Base-by-base conservation (phyloP, 345 rosid genomes). In the Eucalyptus pauciflora region DNA sequence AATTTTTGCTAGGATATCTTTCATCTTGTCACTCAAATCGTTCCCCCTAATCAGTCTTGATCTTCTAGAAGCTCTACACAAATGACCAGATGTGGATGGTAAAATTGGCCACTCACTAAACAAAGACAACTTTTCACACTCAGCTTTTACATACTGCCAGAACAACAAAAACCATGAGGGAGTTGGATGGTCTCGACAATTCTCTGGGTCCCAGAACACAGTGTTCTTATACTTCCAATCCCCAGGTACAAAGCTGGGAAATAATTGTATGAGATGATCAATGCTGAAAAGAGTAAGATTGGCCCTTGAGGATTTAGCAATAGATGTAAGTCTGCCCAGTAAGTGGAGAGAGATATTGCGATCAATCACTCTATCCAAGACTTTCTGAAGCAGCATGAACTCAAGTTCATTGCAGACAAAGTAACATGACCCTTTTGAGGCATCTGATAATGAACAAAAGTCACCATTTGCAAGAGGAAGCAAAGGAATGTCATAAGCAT, bases 21-120 rank as follows among this genome's bases (percentile, higher is more conserved):
- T 95, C 91, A 97, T 92, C 69, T 88, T 92, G 90, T 87, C 93
- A 17, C 97, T 94, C 93, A 97, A 96, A 89, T 94, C 93, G 85
- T 94, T 94, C 18, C 91, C 95, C 87, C 91, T 91, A 79, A 97
- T 91, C 94, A 97, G 93, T 92, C 94, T 97, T 88, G 99, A 96
- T 86, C 94, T 94, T 89, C 89, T 91, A 88, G 97, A 95, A 92
- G 96, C 94, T 91, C 95, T 94, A 91, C 93, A 92, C 89, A 97
- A 91, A 92, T 93, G 91, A 58, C 99, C 98, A 88, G 99, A 93
- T 56, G 92, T 94, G 50, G 98, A 94, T 86, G 99, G 99, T 92
- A 97, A 92, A 89, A 97, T 94, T 64, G 99, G 99, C 99, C 99
- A 97, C 88, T 96, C 99, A 91, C 94, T 90, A 90, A 97, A 96